phyloP scores from a whole-genome alignment of 2,329 filamentous ascomycete genomes.

The Rhynchosporium agropyri region DNA sequence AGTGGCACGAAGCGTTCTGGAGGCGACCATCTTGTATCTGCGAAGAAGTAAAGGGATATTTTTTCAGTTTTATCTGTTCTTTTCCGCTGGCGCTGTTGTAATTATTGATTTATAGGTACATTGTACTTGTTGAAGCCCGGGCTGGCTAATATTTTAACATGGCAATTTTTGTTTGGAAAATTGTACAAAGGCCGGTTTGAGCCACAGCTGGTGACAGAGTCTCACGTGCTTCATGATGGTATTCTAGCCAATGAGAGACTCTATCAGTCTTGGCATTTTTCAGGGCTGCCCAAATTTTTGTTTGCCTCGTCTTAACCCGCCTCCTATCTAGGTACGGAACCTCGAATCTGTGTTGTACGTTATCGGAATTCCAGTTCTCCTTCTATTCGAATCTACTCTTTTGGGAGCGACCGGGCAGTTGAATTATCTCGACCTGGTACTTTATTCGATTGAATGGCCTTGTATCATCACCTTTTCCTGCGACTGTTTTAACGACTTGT shows the following conservation, averaged over 20 bases:
- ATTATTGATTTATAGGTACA: background rate
- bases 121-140: background rate
- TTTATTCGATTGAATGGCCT: constrained; percentile 22
- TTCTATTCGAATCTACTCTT: too few species aligned
- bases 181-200: constrained; percentile 9
- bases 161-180: background rate
- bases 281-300: constrained; percentile 18
- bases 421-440: constrained; percentile 15
- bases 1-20: constrained; percentile 37
- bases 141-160: too few species aligned
- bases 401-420: too few species aligned
- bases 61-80: background rate
- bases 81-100: background rate
- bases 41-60: background rate
- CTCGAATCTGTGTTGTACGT: too few species aligned
- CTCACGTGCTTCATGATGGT: background rate
- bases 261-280: background rate
- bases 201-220: background rate
- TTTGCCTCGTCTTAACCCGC: constrained; percentile 15
- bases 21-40: constrained; percentile 35
- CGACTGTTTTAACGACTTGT: constrained; percentile 20
- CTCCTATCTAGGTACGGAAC: constrained; percentile 9
- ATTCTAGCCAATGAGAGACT: background rate
- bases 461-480: constrained; percentile 26
- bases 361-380: too few species aligned